phyloP scores from a whole-genome alignment of 2,329 filamentous ascomycete species.

The Myriangium duriaei region DNA sequence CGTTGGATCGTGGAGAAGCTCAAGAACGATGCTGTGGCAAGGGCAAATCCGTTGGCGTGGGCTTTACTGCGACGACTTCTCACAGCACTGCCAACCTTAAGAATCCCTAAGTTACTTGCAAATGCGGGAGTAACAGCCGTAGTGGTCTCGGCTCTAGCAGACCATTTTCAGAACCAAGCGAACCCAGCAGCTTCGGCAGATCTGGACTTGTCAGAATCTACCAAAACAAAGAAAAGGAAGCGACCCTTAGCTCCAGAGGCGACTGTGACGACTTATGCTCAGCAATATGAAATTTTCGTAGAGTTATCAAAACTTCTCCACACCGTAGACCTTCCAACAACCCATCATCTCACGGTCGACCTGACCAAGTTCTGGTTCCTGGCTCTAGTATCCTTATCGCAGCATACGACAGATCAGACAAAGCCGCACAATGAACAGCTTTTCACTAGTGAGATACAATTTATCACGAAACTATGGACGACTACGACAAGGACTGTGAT shows the following conservation, averaged over 20 bases:
- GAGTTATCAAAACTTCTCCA: not conserved
- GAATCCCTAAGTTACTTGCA: slow-evolving; percentile 6
- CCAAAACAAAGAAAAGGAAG: not conserved
- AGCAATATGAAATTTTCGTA: not conserved
- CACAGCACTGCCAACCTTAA: slow-evolving; percentile 4
- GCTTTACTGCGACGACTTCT: slow-evolving; percentile 35
- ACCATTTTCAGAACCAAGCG: slow-evolving; percentile 1
- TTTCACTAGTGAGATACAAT: not conserved
- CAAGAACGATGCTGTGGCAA: slow-evolving; percentile 31
- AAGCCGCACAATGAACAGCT: not conserved
- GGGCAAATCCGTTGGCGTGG: slow-evolving; percentile 38
- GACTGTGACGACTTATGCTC: not conserved
- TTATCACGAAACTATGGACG: not conserved
- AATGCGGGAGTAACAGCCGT: slow-evolving; percentile 4
- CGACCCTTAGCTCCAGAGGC: not conserved
- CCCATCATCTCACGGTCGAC: not conserved
- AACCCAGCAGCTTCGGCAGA: not conserved
- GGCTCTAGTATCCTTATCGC: not conserved
- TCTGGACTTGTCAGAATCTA: not conserved
- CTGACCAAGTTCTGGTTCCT: not conserved
- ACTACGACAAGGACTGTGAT: not conserved
- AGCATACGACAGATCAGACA: not conserved
- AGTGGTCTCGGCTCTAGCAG: slow-evolving; percentile 8
- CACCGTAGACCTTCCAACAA: not conserved
- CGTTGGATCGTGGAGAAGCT: slow-evolving; percentile 54